Base-by-base conservation (phyloP, 495 filamentous ascomycete species). In the Usnea hakonensis region DNA sequence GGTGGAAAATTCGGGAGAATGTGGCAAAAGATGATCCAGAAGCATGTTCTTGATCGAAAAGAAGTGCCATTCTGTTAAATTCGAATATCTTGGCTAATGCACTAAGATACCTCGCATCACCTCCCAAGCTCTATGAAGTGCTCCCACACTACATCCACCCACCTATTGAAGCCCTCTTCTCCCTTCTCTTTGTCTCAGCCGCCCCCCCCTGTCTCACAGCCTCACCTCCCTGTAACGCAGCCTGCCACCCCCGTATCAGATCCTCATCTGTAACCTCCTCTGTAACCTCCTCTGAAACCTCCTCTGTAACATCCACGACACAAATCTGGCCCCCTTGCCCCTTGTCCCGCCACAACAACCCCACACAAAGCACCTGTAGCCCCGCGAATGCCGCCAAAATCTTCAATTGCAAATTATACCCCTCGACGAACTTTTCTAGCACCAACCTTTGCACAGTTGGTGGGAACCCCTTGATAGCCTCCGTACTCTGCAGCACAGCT, bases 341-440 rank as follows among this genome's bases (percentile, higher is more conserved):
- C 16, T 41, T 41, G 9, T 23, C 43, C 10, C 46, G 46, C 46
- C 46, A 50, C 48, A 65, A 61, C 63, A 65, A 10, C 43, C 35
- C 26, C 57, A 56, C 38, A 11, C 46, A 58, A 8, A 52, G 19
- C 1, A 65, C 30, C 35, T 43, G 52, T 36, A 44, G 33, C 10
- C 58, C 64, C 1, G 37, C 72, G 36, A 76, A 73, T 26, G 65
- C 74, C 16, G 70, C 69, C 71, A 76, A 67, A 37, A 71, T 65
- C 30, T 58, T 56, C 67, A 71, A 71, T 59, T 74, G 69, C 50
- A 55, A 13, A 44, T 66, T 67, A 60, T 72, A 74, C 0, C 65
- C 73, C 14, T 48, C 52, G 2, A 65, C 68, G 61, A 63, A 75
- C 13, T 64, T 60, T 28, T 60, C 23, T 26, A 50, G 26, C 5